These are phyloP conservation scores for Hansenula lynferdii DNA, from an alignment of 1,139 yeast species.

Conservation along the genomic window DNA sequence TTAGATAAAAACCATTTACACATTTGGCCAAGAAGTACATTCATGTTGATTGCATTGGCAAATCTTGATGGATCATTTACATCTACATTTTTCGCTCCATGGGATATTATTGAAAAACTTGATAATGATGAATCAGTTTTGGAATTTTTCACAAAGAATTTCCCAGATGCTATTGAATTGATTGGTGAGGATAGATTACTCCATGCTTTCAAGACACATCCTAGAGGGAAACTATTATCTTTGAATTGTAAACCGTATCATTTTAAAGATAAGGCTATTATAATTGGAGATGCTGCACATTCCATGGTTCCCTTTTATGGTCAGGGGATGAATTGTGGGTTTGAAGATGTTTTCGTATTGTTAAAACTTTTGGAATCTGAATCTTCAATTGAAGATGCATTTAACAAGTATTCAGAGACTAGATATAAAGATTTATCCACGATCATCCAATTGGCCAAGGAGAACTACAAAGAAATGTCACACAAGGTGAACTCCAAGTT, in stretches of 20 bases:
- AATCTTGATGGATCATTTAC: constrained; percentile 86
- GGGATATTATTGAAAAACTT: constrained; percentile 57
- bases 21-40: constrained; percentile 87
- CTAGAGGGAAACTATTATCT: constrained; percentile 74
- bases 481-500: constrained; percentile 65
- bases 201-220: constrained; percentile 52
- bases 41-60: constrained; percentile 87
- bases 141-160: constrained; percentile 52
- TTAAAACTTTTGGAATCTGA: constrained; percentile 48
- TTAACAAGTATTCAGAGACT: constrained; percentile 47
- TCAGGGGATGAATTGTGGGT: constrained; percentile 96
- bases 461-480: constrained; percentile 86
- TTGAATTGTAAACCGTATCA: constrained; percentile 67
- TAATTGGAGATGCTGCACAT: constrained; percentile 93
- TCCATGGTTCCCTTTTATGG: constrained; percentile 98
- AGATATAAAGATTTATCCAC: constrained; percentile 70
- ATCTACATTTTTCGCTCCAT: constrained; percentile 83
- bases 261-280: constrained; percentile 54
- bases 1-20: constrained; percentile 78
- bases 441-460: constrained; percentile 73
- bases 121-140: constrained; percentile 39
- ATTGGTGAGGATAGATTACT: constrained; percentile 58
- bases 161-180: constrained; percentile 68
- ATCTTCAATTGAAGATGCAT: constrained; percentile 44
- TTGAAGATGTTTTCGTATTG: constrained; percentile 78